Base-by-base conservation (phyloP, 352 stramenopile species). In the Globisporangium spinosum region DNA sequence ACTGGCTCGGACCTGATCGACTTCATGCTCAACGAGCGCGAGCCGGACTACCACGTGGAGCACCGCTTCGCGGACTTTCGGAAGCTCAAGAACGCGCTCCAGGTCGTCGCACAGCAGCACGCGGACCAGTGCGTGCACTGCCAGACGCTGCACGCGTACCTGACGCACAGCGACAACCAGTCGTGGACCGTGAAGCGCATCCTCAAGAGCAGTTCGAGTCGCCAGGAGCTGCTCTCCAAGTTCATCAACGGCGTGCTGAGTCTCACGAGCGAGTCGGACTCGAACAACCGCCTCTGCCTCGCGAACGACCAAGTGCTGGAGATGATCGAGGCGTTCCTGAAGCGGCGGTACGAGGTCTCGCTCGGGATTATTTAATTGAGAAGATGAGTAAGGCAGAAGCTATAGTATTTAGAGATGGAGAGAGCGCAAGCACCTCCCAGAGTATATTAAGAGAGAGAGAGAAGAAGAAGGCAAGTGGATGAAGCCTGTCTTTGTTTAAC, bases 31-130 rank as follows among this genome's bases (percentile, higher is more conserved):
- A 22, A 32, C 53, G 63, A 63, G 38, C 56, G 62, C 13, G 56
- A 62, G 49, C 65, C 68, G 22, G 62, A 65, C 47, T 73, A 70
- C 57, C 62, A 73, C 15, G 62, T 73, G 12, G 62, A 69, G n/a
- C 68, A 73, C 62, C 34, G 63, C 43, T 73, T 66, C 38, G 23
- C 20, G 29, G 68, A 65, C 20, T 73, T 73, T 32, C 49, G 40
- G 7, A 32, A 62, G 54, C 57, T 72, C 25, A 51, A 65, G 47
- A 34, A 56, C 15, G 35, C 45, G 20, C 45, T 72, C 0, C 55
- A 63, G 22, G 47, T 51, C 34, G 38, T 69, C 3, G 27, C 56
- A 23, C 34, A 45, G 17, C 2, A 47, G 12, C 60, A 72, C 32
- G 56, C 53, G 0, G 27, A 27, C 15, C 4, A 40, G 17, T 64